phyloP scores from a whole-genome alignment of 257 asterid species.

The Asclepias syriaca region DNA sequence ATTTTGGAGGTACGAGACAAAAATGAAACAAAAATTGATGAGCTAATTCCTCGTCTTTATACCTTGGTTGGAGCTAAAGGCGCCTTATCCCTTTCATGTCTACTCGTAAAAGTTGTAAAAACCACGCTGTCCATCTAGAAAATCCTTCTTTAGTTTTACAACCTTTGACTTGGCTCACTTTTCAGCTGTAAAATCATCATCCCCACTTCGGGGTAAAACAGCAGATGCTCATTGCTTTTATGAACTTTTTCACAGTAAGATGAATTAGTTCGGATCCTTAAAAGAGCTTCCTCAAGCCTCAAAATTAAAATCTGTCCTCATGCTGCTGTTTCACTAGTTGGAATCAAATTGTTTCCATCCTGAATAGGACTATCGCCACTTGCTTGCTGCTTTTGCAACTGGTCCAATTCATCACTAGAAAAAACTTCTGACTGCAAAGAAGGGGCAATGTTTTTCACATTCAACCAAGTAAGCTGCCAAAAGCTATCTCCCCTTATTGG shows the following conservation, averaged over 20 bases:
- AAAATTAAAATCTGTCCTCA: constrained; percentile 21
- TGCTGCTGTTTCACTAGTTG: constrained; percentile 56
- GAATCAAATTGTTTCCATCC: constrained; percentile 43
- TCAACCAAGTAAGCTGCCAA: constrained; percentile 87
- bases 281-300: neutral
- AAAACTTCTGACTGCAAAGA: constrained; percentile 66
- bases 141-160: neutral
- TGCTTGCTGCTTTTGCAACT: constrained; percentile 39
- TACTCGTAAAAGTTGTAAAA: neutral
- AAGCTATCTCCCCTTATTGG: constrained; percentile 54
- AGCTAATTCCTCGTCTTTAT: constrained; percentile 6
- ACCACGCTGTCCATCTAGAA: neutral
- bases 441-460: constrained; percentile 59
- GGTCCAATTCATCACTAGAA: constrained; percentile 58
- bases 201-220: neutral
- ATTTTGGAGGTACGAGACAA: constrained; percentile 1
- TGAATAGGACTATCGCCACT: constrained; percentile 27
- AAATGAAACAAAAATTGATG: neutral
- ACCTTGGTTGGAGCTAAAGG: constrained; percentile 4
- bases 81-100: neutral
- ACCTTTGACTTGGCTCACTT: neutral
- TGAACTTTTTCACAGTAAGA: neutral
- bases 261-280: neutral
- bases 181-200: neutral
- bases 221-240: neutral